Conservation (phyloP, 345 rosid species). For the Zanthoxylum bungeanum region DNA sequence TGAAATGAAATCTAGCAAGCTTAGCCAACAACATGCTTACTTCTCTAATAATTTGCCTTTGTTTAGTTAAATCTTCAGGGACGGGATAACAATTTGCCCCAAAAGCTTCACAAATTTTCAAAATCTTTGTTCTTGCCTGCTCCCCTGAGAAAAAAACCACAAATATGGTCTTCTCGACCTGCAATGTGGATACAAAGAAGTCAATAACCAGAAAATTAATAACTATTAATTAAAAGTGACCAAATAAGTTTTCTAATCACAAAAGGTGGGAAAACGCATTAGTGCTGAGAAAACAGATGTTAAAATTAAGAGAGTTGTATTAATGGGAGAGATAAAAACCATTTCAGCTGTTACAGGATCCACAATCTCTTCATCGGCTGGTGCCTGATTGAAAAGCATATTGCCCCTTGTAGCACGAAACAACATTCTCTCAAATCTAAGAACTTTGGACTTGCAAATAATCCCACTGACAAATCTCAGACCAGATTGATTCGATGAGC, state of each 20-base stretch:
- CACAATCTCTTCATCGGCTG: conserved; percentile 86
- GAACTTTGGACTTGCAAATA: conserved; percentile 62
- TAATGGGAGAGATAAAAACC: conserved; percentile 43
- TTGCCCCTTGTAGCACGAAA: conserved; percentile 99
- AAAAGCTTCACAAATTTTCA: conserved; percentile 95
- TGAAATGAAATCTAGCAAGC: conserved; percentile 4
- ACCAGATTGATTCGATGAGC: conserved; percentile 66
- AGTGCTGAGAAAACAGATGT: background rate
- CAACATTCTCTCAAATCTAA: conserved; percentile 87
- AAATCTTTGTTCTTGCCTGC: conserved; percentile 84
- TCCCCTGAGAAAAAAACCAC: conserved; percentile 97
- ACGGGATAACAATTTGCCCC: conserved; percentile 95
- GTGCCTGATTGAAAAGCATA: conserved; percentile 93
- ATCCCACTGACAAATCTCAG: conserved; percentile 89
- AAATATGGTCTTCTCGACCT: conserved; percentile 88
- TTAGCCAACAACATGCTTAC: conserved; percentile 42
- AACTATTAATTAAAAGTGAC: background rate
- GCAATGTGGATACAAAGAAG: conserved; percentile 20
- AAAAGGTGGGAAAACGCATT: background rate
- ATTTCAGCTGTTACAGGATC: conserved; percentile 84
- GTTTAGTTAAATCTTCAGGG: conserved; percentile 85
- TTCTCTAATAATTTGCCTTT: conserved; percentile 87
- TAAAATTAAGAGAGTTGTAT: background rate
- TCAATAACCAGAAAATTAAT: conserved; percentile 12
- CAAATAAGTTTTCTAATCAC: conserved; percentile 4